A percentile compares a stretch with the other conserved stretches of the same genome.
phyloP scores from a whole-genome alignment of 192 early-diverging fungal genomes.

The Cetraspora pellucida region DNA sequence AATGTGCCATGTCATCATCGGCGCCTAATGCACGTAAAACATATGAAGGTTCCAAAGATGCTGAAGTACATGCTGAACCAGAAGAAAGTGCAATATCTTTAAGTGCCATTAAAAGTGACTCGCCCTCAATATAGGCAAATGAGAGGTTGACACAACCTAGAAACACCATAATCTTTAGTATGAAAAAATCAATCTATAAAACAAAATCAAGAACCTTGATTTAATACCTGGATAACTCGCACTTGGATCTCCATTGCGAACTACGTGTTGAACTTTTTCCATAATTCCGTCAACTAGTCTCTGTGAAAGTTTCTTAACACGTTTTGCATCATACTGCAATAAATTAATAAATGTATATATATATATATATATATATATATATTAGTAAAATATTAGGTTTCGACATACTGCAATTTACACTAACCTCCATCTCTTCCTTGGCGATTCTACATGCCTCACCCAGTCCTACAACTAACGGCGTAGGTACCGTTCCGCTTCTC shows the following conservation, averaged over 20 bases:
- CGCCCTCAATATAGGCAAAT: conserved; percentile 96
- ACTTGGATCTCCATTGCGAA: conserved; percentile 86
- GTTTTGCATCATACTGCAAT: conserved; percentile 75
- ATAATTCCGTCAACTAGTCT: conserved; percentile 81
- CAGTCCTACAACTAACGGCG: conserved; percentile 86
- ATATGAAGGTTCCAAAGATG: conserved; percentile 94
- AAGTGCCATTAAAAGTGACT: conserved; percentile 95
- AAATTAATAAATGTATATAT: not conserved
- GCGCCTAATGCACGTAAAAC: conserved; percentile 96
- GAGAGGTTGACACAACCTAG: conserved; percentile 92
- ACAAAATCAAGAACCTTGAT: not conserved
- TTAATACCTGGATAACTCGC: conserved; percentile 69
- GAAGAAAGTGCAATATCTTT: conserved; percentile 97
- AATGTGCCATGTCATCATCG: conserved; percentile 96
- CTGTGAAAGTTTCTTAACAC: conserved; percentile 72
- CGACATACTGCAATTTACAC: not conserved
- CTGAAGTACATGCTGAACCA: conserved; percentile 94
- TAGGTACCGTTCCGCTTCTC: conserved; percentile 92
- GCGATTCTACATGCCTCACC: conserved; percentile 86
- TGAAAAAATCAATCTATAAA: too few relatives aligned
- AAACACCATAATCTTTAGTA: too few relatives aligned
- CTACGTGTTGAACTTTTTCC: conserved; percentile 74
- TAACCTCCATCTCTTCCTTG: conserved; percentile 78
- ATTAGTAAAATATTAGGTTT: not conserved
- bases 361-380: conserved; percentile 21